Percentiles rank a stretch among this genome's conserved stretches.
phyloP scores from a whole-genome alignment of 176 grass and related monocot genomes.

The Carex myosuroides region DNA sequence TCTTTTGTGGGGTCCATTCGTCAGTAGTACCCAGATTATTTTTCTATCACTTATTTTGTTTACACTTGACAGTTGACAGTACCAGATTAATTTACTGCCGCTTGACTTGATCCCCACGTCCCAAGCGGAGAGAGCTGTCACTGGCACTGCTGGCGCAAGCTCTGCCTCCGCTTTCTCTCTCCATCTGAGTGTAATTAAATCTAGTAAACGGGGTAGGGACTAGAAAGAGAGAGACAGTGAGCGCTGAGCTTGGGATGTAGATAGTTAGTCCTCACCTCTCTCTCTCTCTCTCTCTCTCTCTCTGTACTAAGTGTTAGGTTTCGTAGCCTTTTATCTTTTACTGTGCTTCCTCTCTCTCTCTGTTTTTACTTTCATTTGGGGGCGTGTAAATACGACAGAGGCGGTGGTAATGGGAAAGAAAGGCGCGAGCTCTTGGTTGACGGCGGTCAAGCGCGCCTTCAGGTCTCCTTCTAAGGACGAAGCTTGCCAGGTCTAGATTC shows the following conservation, averaged over 20 bases:
- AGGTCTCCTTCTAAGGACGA: constrained; percentile 93
- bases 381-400: constrained; percentile 7
- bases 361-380: background rate
- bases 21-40: background rate
- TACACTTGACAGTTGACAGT: background rate
- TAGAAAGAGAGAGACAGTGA: background rate
- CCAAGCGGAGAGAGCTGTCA: background rate
- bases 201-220: background rate
- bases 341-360: background rate
- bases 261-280: background rate
- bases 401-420: constrained; percentile 69
- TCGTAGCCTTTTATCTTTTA: constrained; percentile 6
- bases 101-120: background rate
- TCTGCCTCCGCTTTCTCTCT: background rate
- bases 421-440: constrained; percentile 78
- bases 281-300: background rate
- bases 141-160: background rate
- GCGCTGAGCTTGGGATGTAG: constrained; percentile 6
- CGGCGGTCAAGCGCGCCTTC: constrained; percentile 89
- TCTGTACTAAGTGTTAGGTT: background rate
- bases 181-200: constrained; percentile 12
- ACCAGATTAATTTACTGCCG: background rate
- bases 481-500: constrained; percentile 14
- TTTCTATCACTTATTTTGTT: background rate
- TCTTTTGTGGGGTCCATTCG: background rate